A percentile compares a stretch with the other conserved stretches of the same genome.
phyloP scores from a whole-genome alignment of 139 green algal species.

The Chlamydomonas sphaeroides region DNA sequence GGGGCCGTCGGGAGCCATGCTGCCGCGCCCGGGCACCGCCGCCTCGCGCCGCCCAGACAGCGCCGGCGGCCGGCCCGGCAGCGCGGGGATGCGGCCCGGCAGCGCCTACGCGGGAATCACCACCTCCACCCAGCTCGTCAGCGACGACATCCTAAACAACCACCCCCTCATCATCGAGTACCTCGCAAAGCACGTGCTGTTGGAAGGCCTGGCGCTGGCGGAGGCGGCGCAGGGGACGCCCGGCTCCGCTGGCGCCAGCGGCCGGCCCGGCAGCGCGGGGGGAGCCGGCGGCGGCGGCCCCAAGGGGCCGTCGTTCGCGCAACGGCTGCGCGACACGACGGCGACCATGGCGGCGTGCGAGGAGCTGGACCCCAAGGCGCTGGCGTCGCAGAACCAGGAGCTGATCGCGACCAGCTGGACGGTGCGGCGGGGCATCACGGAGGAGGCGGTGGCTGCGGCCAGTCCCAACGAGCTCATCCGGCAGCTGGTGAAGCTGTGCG shows the following conservation, averaged over 20 bases:
- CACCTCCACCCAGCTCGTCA: conserved; percentile 15
- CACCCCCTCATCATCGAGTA: conserved; percentile 57
- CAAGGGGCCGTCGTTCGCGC: conserved; percentile 34
- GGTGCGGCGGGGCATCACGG: conserved; percentile 10
- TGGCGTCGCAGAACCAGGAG: conserved; percentile 24
- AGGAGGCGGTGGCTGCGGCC: conserved; percentile 31
- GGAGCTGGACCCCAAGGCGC: conserved; percentile 28
- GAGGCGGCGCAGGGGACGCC: background rate
- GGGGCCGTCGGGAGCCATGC: background rate
- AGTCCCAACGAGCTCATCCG: conserved; percentile 39
- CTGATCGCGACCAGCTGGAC: conserved; percentile 7
- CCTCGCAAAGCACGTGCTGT: conserved; percentile 52
- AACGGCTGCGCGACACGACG: conserved; percentile 42
- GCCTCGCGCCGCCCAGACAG: background rate
- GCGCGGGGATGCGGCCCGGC: background rate
- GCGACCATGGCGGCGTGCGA: conserved; percentile 43
- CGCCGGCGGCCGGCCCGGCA: background rate
- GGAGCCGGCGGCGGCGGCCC: background rate
- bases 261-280: background rate
- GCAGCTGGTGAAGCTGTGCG: conserved; percentile 46
- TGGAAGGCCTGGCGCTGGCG: conserved; percentile 31
- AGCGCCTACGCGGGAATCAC: conserved; percentile 3
- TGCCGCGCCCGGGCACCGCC: background rate
- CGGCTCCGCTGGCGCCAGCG: background rate
- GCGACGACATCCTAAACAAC: conserved; percentile 52